Conservation (phyloP, 345 rosid genomes). For the Salix dunnii region DNA sequence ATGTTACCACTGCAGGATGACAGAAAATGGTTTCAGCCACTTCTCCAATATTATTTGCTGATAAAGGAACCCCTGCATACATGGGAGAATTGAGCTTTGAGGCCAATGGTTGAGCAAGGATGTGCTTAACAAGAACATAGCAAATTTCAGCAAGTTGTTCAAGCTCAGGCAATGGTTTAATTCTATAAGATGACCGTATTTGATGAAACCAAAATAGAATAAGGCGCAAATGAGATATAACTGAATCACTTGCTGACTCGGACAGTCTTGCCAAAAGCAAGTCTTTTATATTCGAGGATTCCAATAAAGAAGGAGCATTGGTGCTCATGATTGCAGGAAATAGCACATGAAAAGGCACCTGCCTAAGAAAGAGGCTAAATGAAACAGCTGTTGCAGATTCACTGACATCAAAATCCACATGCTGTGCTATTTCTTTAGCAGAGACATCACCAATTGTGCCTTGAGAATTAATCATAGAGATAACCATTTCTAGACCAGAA, state of each 20-base stretch:
- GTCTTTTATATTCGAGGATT: conserved; percentile 39
- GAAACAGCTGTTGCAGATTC: conserved; percentile 41
- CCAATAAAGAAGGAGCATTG: conserved; percentile 29
- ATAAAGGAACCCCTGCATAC: conserved; percentile 20
- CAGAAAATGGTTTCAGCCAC: conserved; percentile 51
- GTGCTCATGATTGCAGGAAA: conserved; percentile 45
- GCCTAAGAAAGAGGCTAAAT: conserved; percentile 56
- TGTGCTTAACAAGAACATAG: conserved; percentile 46
- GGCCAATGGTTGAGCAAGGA: conserved; percentile 45
- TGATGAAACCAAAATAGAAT: conserved; percentile 67
- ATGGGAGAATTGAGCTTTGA: conserved; percentile 27
- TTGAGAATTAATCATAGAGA: conserved; percentile 28
- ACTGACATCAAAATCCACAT: conserved; percentile 29
- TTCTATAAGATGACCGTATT: conserved; percentile 42
- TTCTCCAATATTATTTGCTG: conserved; percentile 38
- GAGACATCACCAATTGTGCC: conserved; percentile 30
- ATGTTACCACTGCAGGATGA: conserved; percentile 56
- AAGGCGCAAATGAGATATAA: conserved; percentile 46
- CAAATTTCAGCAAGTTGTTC: conserved; percentile 56
- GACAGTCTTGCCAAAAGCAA: conserved; percentile 62
- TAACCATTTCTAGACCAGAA: conserved; percentile 49
- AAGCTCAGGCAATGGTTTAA: conserved; percentile 40
- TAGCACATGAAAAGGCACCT: conserved; percentile 62
- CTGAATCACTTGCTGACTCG: conserved; percentile 34
- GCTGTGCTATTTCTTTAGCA: conserved; percentile 34